These are phyloP conservation scores for Rubus idaeus DNA, from an alignment of 306 rosid species.

Conservation along the genomic window DNA sequence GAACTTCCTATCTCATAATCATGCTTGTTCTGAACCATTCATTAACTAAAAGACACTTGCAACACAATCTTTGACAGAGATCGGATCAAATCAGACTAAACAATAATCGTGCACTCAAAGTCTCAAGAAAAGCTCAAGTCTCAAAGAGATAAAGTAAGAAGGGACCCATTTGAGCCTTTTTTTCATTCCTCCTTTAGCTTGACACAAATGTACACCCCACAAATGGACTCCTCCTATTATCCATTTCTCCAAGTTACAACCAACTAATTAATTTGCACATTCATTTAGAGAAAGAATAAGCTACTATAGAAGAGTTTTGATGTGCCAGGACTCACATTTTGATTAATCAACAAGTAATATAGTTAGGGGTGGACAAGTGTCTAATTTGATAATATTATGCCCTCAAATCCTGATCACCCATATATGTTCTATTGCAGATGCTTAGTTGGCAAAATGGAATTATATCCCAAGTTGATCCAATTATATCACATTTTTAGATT, in stretches of 20 bases:
- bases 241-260: conserved; percentile 29
- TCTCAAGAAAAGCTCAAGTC: neutral
- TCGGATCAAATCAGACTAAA: neutral
- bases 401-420: neutral
- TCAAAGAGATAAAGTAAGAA: neutral
- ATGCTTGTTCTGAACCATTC: neutral
- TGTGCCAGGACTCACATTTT: conserved; percentile 6
- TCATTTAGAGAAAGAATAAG: neutral
- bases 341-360: neutral
- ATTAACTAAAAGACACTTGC: neutral
- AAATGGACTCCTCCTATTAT: conserved; percentile 7
- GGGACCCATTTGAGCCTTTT: conserved; percentile 28
- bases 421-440: neutral
- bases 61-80: neutral
- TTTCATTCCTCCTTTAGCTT: conserved; percentile 19
- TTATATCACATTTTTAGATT: too few relatives aligned
- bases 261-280: conserved; percentile 8
- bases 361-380: conserved; percentile 8
- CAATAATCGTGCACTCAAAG: neutral
- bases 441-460: conserved; percentile 14
- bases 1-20: neutral
- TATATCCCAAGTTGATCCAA: neutral
- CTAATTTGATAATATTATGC: neutral
- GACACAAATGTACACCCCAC: conserved; percentile 22
- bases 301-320: neutral